Evolutionary conservation across 495 filamentous ascomycete species (phyloP), one percentile per base, ranked within the genome.

Genomic region (Aspergillus steynii): DNA sequence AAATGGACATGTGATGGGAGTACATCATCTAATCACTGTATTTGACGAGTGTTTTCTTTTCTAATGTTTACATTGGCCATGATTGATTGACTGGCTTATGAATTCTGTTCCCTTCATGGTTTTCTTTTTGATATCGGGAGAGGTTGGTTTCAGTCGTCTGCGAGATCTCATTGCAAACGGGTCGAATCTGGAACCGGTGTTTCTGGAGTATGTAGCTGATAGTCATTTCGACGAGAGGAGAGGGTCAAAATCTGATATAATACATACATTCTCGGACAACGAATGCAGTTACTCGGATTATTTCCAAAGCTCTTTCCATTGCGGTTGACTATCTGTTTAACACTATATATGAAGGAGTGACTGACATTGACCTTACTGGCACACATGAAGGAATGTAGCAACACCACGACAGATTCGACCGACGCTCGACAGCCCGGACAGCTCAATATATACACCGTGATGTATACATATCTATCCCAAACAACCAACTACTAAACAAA

Each of bases 1-100:
- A 86, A 57, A 85, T 87, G 78, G 83, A 83, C 50, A 66, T 73
- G 58, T 80, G 72, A 74, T 53, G 61, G 45, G 27, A 47, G 48
- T 45, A 28, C 31, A 34, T 26, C 29, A 59, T 47, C 46, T 26
- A 60, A 55, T 60, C 37, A 12, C 67, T 49, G 29, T 62, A 53
- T 49, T 69, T 50, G n/a, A 10, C 42, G 34, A 25, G 5, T 20
- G 29, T 28, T 48, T 31, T 42, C 20, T 59, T 48, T 31, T 42
- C 20, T 59, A 59, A 52, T 59, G 46, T 59, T 59, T 52, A 51
- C 32, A 1, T 56, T 66, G 55, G 46, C 54, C 49, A 60, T 50
- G 47, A 29, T 50, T 52, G 46, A 37, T 47, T n/a, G 29, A 27
- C 32, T 28, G n/a, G 48, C 48, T 50, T 25, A 26, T 50, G 48